Evolutionary conservation across 768 basidiomycete genomes (phyloP), one percentile per base, ranked within the genome.

Genomic region (Mycena olivaceomarginata): DNA sequence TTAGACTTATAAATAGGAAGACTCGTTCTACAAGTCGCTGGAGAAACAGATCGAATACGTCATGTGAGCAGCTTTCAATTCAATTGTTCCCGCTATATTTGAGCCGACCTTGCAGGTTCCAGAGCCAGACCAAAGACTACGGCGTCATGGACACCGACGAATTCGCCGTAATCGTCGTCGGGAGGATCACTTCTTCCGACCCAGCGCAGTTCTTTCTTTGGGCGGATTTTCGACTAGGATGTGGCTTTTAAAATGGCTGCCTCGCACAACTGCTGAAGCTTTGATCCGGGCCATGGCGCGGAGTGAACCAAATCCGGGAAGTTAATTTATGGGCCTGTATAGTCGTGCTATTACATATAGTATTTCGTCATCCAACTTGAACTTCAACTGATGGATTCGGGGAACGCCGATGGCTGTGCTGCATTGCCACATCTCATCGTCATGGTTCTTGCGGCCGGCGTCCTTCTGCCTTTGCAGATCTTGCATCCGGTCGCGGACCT

Each of bases 121-220:
- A 71, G 70, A 71, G 70, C 25, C 75, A 76, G 70, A 70, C 70
- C 11, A 68, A 76, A 18, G 70, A 67, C 11, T 76, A 31, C 39
- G 75, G 70, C 12, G 75, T 76, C 1, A 76, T 76, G 75, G 75
- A 76, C 57, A 72, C 75, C 2, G 70, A 76, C 39, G 11, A 70
- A 51, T 76, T 76, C 39, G 75, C 75, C 16, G 18, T 15, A 0
- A 71, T 39, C 16, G 70, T 76, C 16, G 59, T 66, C 10, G n/a
- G 43, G 22, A 76, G 72, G 60, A 41, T 76, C 25, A 45, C 57
- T 4, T 43, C 69, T 25, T 20, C 64, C 5, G 67, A 43, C 5
- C 75, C 70, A 4, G 70, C 75, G 16, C 65, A 48, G 22, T 76
- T 72, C 57, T 76, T n/a, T 62, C 18, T 15, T 25, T 76, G 1